Percentiles rank a stretch among this genome's conserved stretches.
These are phyloP conservation scores for Tolypocladium ovalisporum DNA, from an alignment of 2,329 filamentous ascomycete genomes.

Conservation along the genomic window DNA sequence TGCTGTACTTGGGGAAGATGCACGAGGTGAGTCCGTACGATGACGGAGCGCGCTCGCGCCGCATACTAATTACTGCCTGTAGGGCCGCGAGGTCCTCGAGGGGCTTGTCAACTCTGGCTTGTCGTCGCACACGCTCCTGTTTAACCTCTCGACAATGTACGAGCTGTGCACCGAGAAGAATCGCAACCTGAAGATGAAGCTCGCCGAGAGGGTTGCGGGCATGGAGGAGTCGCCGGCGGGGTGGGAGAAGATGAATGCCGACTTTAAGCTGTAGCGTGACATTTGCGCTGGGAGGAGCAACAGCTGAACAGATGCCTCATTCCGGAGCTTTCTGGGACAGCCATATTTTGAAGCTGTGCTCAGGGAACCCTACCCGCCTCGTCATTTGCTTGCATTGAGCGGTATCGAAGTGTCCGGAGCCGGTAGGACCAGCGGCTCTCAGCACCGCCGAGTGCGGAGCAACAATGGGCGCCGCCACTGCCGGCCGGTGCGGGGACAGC, in stretches of 20 bases:
- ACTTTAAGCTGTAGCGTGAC: slow-evolving; percentile 58
- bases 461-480: not conserved
- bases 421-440: not conserved
- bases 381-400: no score
- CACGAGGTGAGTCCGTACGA: slow-evolving; percentile 42
- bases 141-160: slow-evolving; percentile 85
- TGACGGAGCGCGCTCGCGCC: not conserved
- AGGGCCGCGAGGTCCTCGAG: slow-evolving; percentile 60
- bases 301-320: not conserved
- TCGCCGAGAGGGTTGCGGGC: slow-evolving; percentile 60
- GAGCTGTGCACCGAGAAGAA: slow-evolving; percentile 79
- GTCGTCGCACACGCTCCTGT: slow-evolving; percentile 69
- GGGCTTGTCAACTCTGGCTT: slow-evolving; percentile 49
- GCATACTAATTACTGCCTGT: slow-evolving; percentile 5
- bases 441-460: not conserved
- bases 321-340: no score
- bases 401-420: no score
- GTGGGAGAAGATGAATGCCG: slow-evolving; percentile 60
- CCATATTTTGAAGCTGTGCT: no score
- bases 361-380: no score
- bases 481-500: not conserved
- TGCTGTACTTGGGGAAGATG: slow-evolving; percentile 72
- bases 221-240: slow-evolving; percentile 45
- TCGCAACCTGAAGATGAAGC: slow-evolving; percentile 53
- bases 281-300: not conserved